A percentile compares a stretch with the other conserved stretches of the same genome.
Evolutionary conservation across 108 stramenopile species (phyloP).

Genomic region (Skeletonema grethae): DNA sequence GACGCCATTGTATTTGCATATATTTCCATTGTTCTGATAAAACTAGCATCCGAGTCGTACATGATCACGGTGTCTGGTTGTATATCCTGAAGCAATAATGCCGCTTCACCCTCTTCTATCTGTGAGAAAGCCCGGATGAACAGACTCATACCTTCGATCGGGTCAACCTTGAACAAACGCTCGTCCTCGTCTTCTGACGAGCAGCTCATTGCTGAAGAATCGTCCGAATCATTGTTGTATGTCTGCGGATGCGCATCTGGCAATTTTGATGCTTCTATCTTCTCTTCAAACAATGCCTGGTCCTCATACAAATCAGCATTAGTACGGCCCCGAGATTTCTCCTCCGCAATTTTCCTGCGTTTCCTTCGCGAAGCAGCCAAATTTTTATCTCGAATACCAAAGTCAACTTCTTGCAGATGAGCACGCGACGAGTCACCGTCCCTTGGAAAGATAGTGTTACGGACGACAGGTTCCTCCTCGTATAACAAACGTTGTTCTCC

Average conservation of each 20-base stretch:
- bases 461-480: slow-evolving; percentile 71
- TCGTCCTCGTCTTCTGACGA: slow-evolving; percentile 52
- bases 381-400: slow-evolving; percentile 29
- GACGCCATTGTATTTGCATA: slow-evolving; percentile 55
- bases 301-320: slow-evolving; percentile 67
- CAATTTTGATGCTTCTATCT: slow-evolving; percentile 67
- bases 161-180: slow-evolving; percentile 37
- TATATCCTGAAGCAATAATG: slow-evolving; percentile 77
- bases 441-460: slow-evolving; percentile 53
- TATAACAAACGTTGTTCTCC: slow-evolving; percentile 74
- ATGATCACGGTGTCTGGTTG: slow-evolving; percentile 84
- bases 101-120: slow-evolving; percentile 64
- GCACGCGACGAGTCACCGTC: slow-evolving; percentile 27
- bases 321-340: slow-evolving; percentile 63
- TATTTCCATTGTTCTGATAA: slow-evolving; percentile 90
- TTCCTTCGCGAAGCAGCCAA: slow-evolving; percentile 68
- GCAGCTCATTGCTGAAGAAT: slow-evolving; percentile 15
- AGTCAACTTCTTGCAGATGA: slow-evolving; percentile 28
- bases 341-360: slow-evolving; percentile 60
- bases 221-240: slow-evolving; percentile 18
- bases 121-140: slow-evolving; percentile 66
- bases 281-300: slow-evolving; percentile 76
- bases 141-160: slow-evolving; percentile 50
- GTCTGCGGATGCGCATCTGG: slow-evolving; percentile 20
- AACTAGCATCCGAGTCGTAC: slow-evolving; percentile 88